Conservation (phyloP, 371 early-diverging fungal species). For the Mucor lusitanicus region DNA sequence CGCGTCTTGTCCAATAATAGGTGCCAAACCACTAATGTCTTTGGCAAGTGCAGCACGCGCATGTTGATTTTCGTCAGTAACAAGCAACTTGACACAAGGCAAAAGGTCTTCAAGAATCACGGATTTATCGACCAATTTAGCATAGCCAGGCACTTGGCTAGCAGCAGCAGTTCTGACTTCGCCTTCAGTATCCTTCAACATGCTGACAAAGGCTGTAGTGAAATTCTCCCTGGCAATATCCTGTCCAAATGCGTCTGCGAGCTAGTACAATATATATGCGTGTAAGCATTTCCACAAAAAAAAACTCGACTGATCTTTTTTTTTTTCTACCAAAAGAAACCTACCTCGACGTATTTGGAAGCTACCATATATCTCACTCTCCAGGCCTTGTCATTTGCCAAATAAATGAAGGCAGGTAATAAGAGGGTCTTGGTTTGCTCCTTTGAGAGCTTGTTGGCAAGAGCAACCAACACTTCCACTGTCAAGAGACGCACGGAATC, state of each 20-base stretch:
- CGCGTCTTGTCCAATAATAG: slow-evolving; percentile 92
- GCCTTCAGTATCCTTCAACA: slow-evolving; percentile 94
- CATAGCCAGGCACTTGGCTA: slow-evolving; percentile 87
- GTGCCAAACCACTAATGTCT: slow-evolving; percentile 94
- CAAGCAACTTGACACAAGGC: slow-evolving; percentile 90
- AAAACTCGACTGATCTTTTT: background rate
- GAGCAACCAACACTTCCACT: slow-evolving; percentile 89
- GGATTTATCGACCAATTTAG: slow-evolving; percentile 78
- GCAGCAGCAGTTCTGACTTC: slow-evolving; percentile 96
- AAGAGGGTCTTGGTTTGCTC: slow-evolving; percentile 79
- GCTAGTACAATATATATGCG: slow-evolving; percentile 34
- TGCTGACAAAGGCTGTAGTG: slow-evolving; percentile 71
- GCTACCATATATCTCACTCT: slow-evolving; percentile 98
- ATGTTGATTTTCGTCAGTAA: slow-evolving; percentile 93
- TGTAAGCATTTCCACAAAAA: background rate
- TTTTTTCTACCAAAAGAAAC: background rate
- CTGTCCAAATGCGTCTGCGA: slow-evolving; percentile 80
- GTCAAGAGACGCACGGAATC: slow-evolving; percentile 97
- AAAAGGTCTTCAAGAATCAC: slow-evolving; percentile 79
- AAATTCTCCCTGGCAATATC: slow-evolving; percentile 78
- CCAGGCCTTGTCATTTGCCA: slow-evolving; percentile 95
- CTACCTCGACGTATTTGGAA: slow-evolving; percentile 91
- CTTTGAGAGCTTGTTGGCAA: slow-evolving; percentile 76
- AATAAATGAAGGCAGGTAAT: slow-evolving; percentile 69
- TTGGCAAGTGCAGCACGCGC: slow-evolving; percentile 95